Evolutionary conservation across 2,329 filamentous ascomycete genomes (phyloP), one percentile per base, ranked within the genome.

Genomic region (Teratosphaeria zuluensis): DNA sequence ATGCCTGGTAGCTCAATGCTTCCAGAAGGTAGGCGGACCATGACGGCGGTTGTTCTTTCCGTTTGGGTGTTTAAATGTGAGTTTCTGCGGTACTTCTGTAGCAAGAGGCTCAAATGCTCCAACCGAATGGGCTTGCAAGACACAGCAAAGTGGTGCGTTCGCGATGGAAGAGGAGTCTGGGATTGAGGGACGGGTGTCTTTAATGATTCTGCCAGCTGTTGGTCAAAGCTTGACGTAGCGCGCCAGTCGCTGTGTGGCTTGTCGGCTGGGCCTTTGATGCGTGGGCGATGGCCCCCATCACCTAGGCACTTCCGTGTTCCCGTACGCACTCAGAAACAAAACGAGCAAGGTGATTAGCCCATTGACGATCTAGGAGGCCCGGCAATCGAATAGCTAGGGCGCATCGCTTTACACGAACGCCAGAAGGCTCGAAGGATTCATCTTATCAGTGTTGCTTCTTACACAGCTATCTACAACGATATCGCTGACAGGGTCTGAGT

Each of bases 21-120:
- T 9, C 12, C 28, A 16, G 12, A 12, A 31, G 54, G 57, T 42
- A 46, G 6, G 51, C 57, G 32, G 38, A 59, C 57, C 57, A 59
- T 59, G 54, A 38, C 31, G 31, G 38, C 56, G 2, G 11, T n/a
- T 16, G 14, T 57, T 21, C 24, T 28, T 14, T 21, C 19, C 16
- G 42, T n/a, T 48, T 21, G 16, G 38, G 16, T 6, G 42, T 3
- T 42, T 2, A 42, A n/a, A 14, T 12, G 35, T 16, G 35, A 42
- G 35, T 6, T 42, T 42, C 35, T 42, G 35, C n/a, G 12, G 2
- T 8, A 21, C n/a, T 16, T 48, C 16, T 8, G n/a, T 16, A 48
- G 42, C n/a, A 19, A 19, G 42, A n/a, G n/a, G 42, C 16, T 21
- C 42, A 4, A 21, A 19, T 21, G 42, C 42, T 19, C 42, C 42